A percentile compares a stretch with the other conserved stretches of the same genome.
These are phyloP conservation scores for Bipolaris victoriae DNA, from an alignment of 2,329 filamentous ascomycete species.

Conservation along the genomic window DNA sequence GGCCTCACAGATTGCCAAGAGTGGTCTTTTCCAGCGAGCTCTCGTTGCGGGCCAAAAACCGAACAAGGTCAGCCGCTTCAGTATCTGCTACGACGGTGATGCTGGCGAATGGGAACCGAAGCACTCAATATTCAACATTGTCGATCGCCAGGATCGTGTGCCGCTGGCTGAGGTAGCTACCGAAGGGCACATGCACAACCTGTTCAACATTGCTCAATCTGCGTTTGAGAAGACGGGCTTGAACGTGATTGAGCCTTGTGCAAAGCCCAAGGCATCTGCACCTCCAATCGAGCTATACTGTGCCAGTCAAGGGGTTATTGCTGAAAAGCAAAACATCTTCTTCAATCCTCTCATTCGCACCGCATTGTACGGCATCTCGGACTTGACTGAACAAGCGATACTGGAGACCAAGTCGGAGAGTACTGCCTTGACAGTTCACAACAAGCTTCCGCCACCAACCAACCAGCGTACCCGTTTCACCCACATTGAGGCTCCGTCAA, in stretches of 20 bases:
- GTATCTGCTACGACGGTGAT: slow-evolving; percentile 70
- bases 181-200: slow-evolving; percentile 73
- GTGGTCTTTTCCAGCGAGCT: slow-evolving; percentile 76
- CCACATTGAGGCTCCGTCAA: slow-evolving; percentile 90
- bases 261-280: slow-evolving; percentile 77
- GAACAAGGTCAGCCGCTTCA: slow-evolving; percentile 69
- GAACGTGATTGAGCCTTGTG: slow-evolving; percentile 79
- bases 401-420: slow-evolving; percentile 74
- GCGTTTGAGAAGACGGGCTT: slow-evolving; percentile 74
- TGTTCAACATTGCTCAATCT: slow-evolving; percentile 78
- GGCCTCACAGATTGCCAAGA: slow-evolving; percentile 70
- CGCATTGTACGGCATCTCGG: slow-evolving; percentile 71
- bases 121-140: slow-evolving; percentile 83
- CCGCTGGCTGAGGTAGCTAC: slow-evolving; percentile 72
- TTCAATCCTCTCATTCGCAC: slow-evolving; percentile 82
- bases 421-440: slow-evolving; percentile 65
- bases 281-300: slow-evolving; percentile 84
- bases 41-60: slow-evolving; percentile 60
- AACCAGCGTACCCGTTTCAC: slow-evolving; percentile 85
- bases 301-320: slow-evolving; percentile 66
- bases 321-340: slow-evolving; percentile 73
- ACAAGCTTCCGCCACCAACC: slow-evolving; percentile 77
- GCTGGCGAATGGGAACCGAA: slow-evolving; percentile 71
- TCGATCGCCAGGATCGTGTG: slow-evolving; percentile 69
- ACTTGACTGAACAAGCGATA: slow-evolving; percentile 72